Percentiles rank a stretch among this genome's conserved stretches.
These are phyloP conservation scores for Candida quercuum DNA, from an alignment of 805 yeast genomes.

Conservation along the genomic window DNA sequence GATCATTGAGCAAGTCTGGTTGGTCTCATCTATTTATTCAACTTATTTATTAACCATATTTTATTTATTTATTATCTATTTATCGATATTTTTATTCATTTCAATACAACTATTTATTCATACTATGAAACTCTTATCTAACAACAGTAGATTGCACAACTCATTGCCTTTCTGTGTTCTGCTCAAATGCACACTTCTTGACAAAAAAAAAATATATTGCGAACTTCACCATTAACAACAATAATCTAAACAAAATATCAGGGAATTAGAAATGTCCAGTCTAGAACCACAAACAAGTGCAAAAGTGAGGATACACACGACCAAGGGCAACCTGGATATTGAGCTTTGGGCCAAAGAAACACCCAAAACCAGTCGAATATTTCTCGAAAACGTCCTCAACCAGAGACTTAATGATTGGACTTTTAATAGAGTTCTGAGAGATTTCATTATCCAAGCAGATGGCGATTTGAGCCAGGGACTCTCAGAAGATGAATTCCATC, in stretches of 20 bases:
- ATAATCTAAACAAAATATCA: not conserved
- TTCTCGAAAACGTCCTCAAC: constrained; percentile 44
- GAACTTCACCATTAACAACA: not conserved
- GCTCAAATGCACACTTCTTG: not conserved
- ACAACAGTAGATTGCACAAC: not conserved
- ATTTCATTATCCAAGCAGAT: constrained; percentile 34
- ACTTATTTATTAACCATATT: not conserved
- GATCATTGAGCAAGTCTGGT: constrained; percentile 4
- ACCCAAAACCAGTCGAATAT: constrained; percentile 42
- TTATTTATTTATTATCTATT: constrained; percentile 6
- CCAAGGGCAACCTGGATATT: constrained; percentile 52
- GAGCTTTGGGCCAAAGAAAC: constrained; percentile 69
- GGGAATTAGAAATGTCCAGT: constrained; percentile 3
- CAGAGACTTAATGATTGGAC: constrained; percentile 34
- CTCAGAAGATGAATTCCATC: constrained; percentile 41
- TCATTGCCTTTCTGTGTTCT: too few species aligned
- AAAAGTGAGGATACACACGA: constrained; percentile 48
- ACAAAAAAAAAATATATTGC: not conserved
- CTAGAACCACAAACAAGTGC: constrained; percentile 56
- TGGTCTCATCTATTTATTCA: not conserved
- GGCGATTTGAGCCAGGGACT: constrained; percentile 18
- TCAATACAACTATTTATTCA: constrained; percentile 4
- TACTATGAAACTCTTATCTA: not conserved
- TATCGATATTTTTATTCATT: constrained; percentile 8
- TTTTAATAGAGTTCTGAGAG: constrained; percentile 36